Conservation (phyloP, 2,329 filamentous ascomycete genomes). For the Blastomyces emzantsi region DNA sequence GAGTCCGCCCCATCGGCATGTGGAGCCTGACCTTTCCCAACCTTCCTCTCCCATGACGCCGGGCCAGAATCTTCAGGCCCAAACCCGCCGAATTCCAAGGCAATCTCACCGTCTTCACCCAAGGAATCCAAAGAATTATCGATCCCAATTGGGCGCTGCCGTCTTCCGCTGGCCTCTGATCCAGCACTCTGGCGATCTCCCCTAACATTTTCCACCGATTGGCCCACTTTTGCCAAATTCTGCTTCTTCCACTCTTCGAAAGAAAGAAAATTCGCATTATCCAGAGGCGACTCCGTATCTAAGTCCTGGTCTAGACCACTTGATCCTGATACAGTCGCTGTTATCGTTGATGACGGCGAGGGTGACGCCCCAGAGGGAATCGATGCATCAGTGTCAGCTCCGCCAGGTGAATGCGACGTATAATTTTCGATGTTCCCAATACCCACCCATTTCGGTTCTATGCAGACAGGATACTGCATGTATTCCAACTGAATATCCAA, state of each 20-base stretch:
- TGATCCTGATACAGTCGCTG: conserved; percentile 1
- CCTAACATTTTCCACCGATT: conserved; percentile 60
- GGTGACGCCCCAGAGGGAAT: neutral
- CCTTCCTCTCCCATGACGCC: conserved; percentile 20
- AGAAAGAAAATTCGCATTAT: conserved; percentile 79
- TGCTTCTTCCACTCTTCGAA: conserved; percentile 98
- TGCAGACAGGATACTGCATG: conserved; percentile 22
- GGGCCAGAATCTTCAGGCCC: conserved; percentile 37
- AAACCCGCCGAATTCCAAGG: conserved; percentile 60
- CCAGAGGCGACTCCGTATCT: conserved; percentile 57
- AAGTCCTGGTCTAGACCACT: conserved; percentile 35
- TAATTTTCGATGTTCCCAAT: conserved; percentile 7
- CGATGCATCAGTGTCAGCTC: neutral
- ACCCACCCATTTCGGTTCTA: conserved; percentile 17
- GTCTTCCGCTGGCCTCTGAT: conserved; percentile 42
- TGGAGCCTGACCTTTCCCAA: conserved; percentile 20
- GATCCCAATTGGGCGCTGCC: conserved; percentile 43
- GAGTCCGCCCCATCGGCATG: conserved; percentile 24
- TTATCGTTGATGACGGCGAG: neutral
- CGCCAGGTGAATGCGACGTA: conserved; percentile 8
- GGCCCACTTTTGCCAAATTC: conserved; percentile 77
- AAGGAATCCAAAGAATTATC: conserved; percentile 66
- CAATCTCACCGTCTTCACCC: conserved; percentile 83
- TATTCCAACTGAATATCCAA: conserved; percentile 18
- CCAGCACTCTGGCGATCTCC: conserved; percentile 43